A percentile compares a stretch with the other conserved stretches of the same genome.
phyloP scores from a whole-genome alignment of 1,139 yeast genomes.

The Sugiyamaella grinbergsii region DNA sequence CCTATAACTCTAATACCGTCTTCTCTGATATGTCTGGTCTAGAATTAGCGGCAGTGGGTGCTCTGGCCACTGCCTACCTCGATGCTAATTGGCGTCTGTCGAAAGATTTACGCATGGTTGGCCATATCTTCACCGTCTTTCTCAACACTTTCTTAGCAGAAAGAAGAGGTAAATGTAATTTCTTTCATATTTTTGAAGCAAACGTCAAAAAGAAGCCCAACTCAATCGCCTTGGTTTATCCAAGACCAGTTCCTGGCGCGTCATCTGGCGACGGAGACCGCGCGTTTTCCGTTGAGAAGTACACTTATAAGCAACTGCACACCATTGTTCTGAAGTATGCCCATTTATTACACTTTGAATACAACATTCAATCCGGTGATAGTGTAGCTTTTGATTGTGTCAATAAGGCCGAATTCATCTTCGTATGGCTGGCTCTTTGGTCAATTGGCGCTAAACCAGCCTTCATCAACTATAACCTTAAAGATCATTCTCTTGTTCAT shows the following conservation, averaged over 20 bases:
- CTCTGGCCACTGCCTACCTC: slow-evolving; percentile 38
- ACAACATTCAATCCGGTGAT: slow-evolving; percentile 65
- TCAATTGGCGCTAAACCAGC: slow-evolving; percentile 90
- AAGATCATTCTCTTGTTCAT: slow-evolving; percentile 75
- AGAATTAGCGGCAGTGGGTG: slow-evolving; percentile 34
- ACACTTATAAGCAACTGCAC: slow-evolving; percentile 69
- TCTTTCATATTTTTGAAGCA: slow-evolving; percentile 66
- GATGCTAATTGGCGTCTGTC: slow-evolving; percentile 34
- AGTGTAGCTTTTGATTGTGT: slow-evolving; percentile 77
- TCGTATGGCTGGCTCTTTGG: slow-evolving; percentile 87
- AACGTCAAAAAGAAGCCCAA: slow-evolving; percentile 55
- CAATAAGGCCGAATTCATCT: slow-evolving; percentile 78
- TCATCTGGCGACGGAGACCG: slow-evolving; percentile 45
- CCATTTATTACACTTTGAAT: slow-evolving; percentile 60
- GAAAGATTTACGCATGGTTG: slow-evolving; percentile 21
- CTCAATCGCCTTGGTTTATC: slow-evolving; percentile 60
- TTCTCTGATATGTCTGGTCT: slow-evolving; percentile 19
- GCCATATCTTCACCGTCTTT: slow-evolving; percentile 13
- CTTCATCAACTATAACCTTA: slow-evolving; percentile 77
- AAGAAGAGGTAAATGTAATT: slow-evolving; percentile 55
- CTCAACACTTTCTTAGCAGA: slow-evolving; percentile 18
- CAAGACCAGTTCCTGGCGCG: slow-evolving; percentile 50
- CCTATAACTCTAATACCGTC: not conserved
- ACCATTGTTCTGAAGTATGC: slow-evolving; percentile 67
- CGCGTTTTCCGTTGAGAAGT: slow-evolving; percentile 60